These are phyloP conservation scores for Hypoxylon trugodes DNA, from an alignment of 495 filamentous ascomycete species.

Conservation along the genomic window DNA sequence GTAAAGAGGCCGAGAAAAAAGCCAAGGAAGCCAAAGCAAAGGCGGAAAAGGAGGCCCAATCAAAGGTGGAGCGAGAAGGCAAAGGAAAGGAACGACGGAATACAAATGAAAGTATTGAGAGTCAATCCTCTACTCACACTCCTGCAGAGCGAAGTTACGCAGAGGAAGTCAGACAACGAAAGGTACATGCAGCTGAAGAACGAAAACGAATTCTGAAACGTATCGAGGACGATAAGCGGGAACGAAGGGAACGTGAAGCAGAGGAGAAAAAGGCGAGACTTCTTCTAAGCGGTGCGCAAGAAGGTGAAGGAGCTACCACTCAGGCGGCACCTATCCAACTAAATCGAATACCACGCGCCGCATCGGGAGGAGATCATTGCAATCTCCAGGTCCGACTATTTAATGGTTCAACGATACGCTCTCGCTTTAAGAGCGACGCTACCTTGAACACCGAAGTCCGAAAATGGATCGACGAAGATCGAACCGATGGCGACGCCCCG, in stretches of 20 bases:
- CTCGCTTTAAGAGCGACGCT: constrained; percentile 69
- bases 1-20: constrained; percentile 42
- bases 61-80: too few relatives aligned
- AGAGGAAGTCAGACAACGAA: constrained; percentile 58
- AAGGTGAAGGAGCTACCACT: neutral
- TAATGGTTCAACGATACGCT: constrained; percentile 80
- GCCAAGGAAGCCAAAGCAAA: constrained; percentile 47
- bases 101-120: constrained; percentile 43
- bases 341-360: constrained; percentile 7
- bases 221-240: constrained; percentile 74
- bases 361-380: constrained; percentile 50
- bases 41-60: constrained; percentile 47
- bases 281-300: constrained; percentile 4
- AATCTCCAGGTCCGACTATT: constrained; percentile 84
- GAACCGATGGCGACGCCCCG: constrained; percentile 54
- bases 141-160: constrained; percentile 49
- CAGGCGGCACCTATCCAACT: constrained; percentile 9
- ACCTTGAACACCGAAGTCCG: constrained; percentile 76
- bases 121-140: constrained; percentile 13
- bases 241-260: constrained; percentile 63
- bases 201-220: constrained; percentile 66
- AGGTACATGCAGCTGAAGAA: constrained; percentile 66
- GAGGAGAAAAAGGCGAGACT: constrained; percentile 53
- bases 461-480: constrained; percentile 72
- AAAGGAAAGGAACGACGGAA: constrained; percentile 47